These are phyloP conservation scores for Microsporum ferrugineum DNA, from an alignment of 2,329 filamentous ascomycete genomes.

Conservation along the genomic window DNA sequence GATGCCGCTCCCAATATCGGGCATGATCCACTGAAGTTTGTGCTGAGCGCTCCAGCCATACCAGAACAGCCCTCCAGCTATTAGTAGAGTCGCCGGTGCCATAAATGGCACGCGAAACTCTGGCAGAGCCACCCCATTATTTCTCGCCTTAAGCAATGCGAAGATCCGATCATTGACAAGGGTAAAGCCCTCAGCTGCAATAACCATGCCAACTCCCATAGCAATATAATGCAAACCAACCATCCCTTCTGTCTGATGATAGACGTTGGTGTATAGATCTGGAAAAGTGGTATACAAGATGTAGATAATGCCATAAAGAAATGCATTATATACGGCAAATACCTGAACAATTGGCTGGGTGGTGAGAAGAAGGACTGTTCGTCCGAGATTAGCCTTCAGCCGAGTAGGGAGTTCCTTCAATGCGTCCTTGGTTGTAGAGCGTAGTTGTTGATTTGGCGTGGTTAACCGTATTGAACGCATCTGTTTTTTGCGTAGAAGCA, in stretches of 20 bases:
- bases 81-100: conserved; percentile 42
- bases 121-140: conserved; percentile 11
- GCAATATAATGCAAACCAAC: conserved; percentile 54
- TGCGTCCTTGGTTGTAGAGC: neutral
- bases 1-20: conserved; percentile 20
- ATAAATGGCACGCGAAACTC: conserved; percentile 41
- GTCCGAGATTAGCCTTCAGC: neutral
- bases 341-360: conserved; percentile 52
- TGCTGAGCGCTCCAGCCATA: conserved; percentile 49
- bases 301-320: conserved; percentile 53
- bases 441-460: neutral
- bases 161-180: conserved; percentile 5
- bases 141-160: neutral
- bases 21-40: conserved; percentile 47
- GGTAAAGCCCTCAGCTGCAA: neutral
- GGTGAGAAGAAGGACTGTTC: conserved; percentile 31
- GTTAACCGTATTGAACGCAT: conserved; percentile 13
- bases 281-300: conserved; percentile 32
- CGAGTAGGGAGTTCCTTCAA: neutral
- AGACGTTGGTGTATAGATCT: neutral
- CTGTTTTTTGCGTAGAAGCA: conserved; percentile 31
- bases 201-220: conserved; percentile 51
- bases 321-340: conserved; percentile 45
- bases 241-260: conserved; percentile 33
- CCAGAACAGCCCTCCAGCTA: conserved; percentile 45